A percentile compares a stretch with the other conserved stretches of the same genome.
These are phyloP conservation scores for Tuber microsphaerosporum DNA, from an alignment of 495 filamentous ascomycete genomes.

Conservation along the genomic window DNA sequence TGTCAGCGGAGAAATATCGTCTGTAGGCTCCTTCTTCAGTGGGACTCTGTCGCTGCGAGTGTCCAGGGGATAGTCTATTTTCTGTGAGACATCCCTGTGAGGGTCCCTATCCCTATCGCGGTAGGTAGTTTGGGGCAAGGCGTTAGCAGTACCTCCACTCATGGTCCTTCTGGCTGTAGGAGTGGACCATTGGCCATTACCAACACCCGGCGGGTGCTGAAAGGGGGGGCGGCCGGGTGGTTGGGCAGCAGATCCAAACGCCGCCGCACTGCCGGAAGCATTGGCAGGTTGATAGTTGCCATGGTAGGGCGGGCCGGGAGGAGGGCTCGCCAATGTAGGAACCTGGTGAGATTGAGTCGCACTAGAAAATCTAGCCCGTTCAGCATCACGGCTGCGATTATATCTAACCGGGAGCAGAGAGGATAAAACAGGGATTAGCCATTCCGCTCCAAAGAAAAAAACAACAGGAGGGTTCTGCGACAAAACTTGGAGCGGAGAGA, in stretches of 20 bases:
- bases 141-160: slow-evolving; percentile 11
- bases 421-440: slow-evolving; percentile 41
- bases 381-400: slow-evolving; percentile 43
- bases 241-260: slow-evolving; percentile 24
- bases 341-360: slow-evolving; percentile 15
- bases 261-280: slow-evolving; percentile 9
- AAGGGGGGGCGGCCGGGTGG: slow-evolving; percentile 14
- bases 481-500: slow-evolving; percentile 30
- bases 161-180: slow-evolving; percentile 11
- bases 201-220: slow-evolving; percentile 19
- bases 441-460: slow-evolving; percentile 39
- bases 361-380: slow-evolving; percentile 42
- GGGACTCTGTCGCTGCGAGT: slow-evolving; percentile 24
- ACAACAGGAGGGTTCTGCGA: slow-evolving; percentile 36
- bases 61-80: slow-evolving; percentile 33
- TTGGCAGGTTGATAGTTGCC: slow-evolving; percentile 19
- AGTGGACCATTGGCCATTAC: slow-evolving; percentile 16
- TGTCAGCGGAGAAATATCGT: slow-evolving; percentile 33
- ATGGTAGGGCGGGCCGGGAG: slow-evolving; percentile 32
- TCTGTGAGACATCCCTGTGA: slow-evolving; percentile 25
- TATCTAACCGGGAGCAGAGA: slow-evolving; percentile 40
- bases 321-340: slow-evolving; percentile 30
- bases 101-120: slow-evolving; percentile 30
- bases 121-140: slow-evolving; percentile 13
- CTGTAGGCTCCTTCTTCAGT: slow-evolving; percentile 28